Evolutionary conservation across 2,329 filamentous ascomycete species (phyloP).

Genomic region (Coniochaeta prunicola): DNA sequence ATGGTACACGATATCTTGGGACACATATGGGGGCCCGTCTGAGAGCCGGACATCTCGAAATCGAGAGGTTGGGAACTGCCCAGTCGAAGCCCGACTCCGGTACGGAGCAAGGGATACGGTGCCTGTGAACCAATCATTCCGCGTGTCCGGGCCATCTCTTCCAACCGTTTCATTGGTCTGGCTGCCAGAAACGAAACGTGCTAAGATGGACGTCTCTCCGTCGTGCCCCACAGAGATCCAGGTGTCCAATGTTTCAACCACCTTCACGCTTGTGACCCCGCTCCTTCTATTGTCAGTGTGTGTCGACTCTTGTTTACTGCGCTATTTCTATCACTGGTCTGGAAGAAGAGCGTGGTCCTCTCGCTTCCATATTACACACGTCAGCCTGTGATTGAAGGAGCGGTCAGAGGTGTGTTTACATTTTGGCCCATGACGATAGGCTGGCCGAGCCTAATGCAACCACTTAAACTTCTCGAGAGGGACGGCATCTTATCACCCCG

Average conservation of each 20-base stretch:
- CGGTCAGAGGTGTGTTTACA: background rate
- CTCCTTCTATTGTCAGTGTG: background rate
- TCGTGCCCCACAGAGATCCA: no score
- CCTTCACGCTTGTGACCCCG: background rate
- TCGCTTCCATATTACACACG: background rate
- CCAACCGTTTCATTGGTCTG: background rate
- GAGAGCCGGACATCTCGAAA: conserved; percentile 13
- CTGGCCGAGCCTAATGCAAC: background rate
- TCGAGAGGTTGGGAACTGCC: conserved; percentile 25
- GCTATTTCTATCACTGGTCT: background rate
- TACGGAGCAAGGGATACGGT: background rate
- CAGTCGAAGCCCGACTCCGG: background rate
- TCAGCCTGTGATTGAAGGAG: background rate
- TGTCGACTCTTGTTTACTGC: background rate
- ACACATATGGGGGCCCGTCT: background rate
- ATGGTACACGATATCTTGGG: background rate
- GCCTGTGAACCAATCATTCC: conserved; percentile 6
- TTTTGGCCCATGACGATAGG: background rate
- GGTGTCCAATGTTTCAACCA: background rate
- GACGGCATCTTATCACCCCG: conserved; percentile 1
- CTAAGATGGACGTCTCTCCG: background rate
- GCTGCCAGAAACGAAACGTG: background rate
- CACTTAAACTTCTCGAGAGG: background rate
- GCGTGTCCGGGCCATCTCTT: background rate
- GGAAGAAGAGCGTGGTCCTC: background rate